Conservation (phyloP, 177 flowering plant genomes). For the Vitis hybrid region DNA sequence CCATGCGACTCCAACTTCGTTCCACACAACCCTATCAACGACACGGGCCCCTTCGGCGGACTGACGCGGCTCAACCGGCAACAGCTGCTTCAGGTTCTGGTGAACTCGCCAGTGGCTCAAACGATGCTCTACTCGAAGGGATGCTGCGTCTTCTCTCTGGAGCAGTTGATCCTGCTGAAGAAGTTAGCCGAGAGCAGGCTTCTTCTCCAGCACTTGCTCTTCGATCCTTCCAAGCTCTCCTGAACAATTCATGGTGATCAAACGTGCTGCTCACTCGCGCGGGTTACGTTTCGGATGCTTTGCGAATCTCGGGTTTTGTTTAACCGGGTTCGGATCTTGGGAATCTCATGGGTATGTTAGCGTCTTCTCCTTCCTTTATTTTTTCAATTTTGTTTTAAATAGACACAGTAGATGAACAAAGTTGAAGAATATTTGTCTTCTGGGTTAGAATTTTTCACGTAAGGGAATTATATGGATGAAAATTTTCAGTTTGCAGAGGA, state of each 20-base stretch:
- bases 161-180: constrained; percentile 43
- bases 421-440: too few relatives aligned
- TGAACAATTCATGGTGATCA: background rate
- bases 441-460: too few relatives aligned
- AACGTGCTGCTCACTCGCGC: too few relatives aligned
- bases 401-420: too few relatives aligned
- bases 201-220: constrained; percentile 13
- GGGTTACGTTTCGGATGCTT: too few relatives aligned
- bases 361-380: too few relatives aligned
- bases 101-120: constrained; percentile 66
- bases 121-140: constrained; percentile 42
- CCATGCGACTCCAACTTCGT: constrained; percentile 29
- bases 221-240: constrained; percentile 4
- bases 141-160: constrained; percentile 53
- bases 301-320: too few relatives aligned
- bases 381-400: too few relatives aligned
- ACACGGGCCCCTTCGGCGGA: background rate
- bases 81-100: constrained; percentile 55
- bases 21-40: background rate
- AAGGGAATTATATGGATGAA: too few relatives aligned
- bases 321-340: too few relatives aligned
- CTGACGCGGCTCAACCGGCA: constrained; percentile 52
- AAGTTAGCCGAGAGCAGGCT: constrained; percentile 17
- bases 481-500: too few relatives aligned
- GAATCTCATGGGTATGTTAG: too few relatives aligned